Evolutionary conservation across 148 eudicot genomes (phyloP), one percentile per base, ranked within the genome.

Genomic region (Rhododendron simsii): DNA sequence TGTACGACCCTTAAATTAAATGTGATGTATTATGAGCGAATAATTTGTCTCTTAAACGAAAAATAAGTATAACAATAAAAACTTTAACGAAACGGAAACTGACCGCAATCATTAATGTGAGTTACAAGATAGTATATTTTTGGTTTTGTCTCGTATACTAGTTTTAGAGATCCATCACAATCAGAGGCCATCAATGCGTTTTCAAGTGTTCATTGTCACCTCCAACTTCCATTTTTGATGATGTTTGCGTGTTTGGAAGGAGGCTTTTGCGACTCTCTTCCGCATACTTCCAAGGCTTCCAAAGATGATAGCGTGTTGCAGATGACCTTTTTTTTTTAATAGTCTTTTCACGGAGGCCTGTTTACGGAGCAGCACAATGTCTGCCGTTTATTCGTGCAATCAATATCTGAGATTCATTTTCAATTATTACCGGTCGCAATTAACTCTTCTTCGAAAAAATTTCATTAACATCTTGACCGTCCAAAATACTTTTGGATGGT

Each of bases 341-440:
- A 41, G 45, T 41, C 45, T 5, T 6, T 41, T 5, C 45, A 6
- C 45, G 7, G 7, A 6, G 8, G 45, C 7, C 7, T 41, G 7
- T 41, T 41, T 7, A 41, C 7, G 7, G 8, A 41, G 45, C 1
- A 1, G 1, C 7, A 7, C 45, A 41, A 41, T 41, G 0, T 41
- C 0, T 6, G 8, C 7, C 1, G 1, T 41, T 0, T 41, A 6
- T 41, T 41, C 45, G 0, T 0, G 7, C 0, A 41, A 41, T 41
- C 7, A 41, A 41, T 41, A 1, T 1, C 7, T 41, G 8, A 41
- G 45, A 41, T 41, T 41, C 7, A 0, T 6, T 41, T 41, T 41
- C 7, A 41, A 41, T 41, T 41, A 41, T 41, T 1, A 41, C 7
- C 1, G 8, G 45, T 6, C 7, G 5, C 7, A 41, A 41, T 6